These are phyloP conservation scores for Avena sativa DNA, from an alignment of 176 grass and related monocot species.

Conservation along the genomic window DNA sequence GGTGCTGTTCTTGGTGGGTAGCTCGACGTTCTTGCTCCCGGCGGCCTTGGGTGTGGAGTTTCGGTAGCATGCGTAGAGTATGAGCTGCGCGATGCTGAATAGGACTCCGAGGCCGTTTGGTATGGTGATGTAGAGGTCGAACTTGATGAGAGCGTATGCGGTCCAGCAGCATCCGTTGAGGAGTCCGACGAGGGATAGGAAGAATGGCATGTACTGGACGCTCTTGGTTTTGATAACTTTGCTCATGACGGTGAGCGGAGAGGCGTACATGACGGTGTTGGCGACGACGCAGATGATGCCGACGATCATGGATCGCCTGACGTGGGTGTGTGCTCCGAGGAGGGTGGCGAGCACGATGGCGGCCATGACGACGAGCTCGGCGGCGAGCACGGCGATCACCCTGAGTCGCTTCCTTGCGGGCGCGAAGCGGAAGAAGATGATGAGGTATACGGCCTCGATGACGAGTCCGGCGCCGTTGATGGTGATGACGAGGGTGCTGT, in stretches of 20 bases:
- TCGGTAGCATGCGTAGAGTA: too few relatives aligned
- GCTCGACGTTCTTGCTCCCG: too few relatives aligned
- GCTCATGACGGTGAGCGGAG: constrained; percentile 67
- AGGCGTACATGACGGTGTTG: constrained; percentile 59
- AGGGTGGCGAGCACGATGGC: constrained; percentile 51
- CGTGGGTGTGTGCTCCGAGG: constrained; percentile 46
- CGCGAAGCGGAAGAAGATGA: constrained; percentile 60
- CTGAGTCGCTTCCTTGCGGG: constrained; percentile 41
- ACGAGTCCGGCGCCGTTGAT: constrained; percentile 34
- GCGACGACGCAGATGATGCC: constrained; percentile 68
- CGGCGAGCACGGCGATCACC: constrained; percentile 45
- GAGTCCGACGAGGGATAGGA: constrained; percentile 54
- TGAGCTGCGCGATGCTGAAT: too few relatives aligned
- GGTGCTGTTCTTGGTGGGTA: too few relatives aligned
- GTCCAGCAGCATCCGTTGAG: constrained; percentile 73
- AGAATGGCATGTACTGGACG: constrained; percentile 60
- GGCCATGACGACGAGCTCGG: constrained; percentile 52
- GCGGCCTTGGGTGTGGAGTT: too few relatives aligned
- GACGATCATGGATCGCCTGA: constrained; percentile 60
- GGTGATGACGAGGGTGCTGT: too few relatives aligned
- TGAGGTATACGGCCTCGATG: constrained; percentile 68
- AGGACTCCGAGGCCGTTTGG: too few relatives aligned
- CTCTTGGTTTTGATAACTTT: constrained; percentile 68
- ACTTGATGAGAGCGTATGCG: constrained; percentile 54
- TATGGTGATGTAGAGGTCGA: too few relatives aligned